Conservation (phyloP, 495 filamentous ascomycete species). For the Trichocladium antarcticum region DNA sequence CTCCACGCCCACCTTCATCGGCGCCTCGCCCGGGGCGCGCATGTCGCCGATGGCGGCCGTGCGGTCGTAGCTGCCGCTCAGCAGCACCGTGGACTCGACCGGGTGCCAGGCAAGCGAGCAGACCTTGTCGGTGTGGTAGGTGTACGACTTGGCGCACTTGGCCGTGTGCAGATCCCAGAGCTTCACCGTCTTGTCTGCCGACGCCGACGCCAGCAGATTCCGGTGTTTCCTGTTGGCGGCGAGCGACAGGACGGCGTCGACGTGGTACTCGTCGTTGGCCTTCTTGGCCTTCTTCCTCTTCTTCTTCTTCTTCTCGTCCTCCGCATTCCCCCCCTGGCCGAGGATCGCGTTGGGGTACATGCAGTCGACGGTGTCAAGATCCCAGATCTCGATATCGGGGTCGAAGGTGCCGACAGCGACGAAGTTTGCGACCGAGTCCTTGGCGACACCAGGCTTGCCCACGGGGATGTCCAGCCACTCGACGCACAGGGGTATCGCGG, state of each 20-base stretch:
- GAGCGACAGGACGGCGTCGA: slow-evolving; percentile 83
- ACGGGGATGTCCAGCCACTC: slow-evolving; percentile 92
- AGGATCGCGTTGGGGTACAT: slow-evolving; percentile 98
- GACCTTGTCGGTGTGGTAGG: slow-evolving; percentile 85
- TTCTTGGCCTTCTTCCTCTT: slow-evolving; percentile 78
- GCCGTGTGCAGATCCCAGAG: slow-evolving; percentile 90
- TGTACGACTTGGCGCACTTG: slow-evolving; percentile 90
- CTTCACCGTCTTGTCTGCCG: slow-evolving; percentile 93
- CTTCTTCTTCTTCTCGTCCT: slow-evolving; percentile 51
- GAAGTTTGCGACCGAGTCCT: slow-evolving; percentile 63
- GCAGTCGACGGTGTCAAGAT: slow-evolving; percentile 86
- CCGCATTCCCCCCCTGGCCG: slow-evolving; percentile 57
- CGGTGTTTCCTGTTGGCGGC: slow-evolving; percentile 85
- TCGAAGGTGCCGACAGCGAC: slow-evolving; percentile 95
- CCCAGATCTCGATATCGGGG: slow-evolving; percentile 97
- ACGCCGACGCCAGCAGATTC: slow-evolving; percentile 90
- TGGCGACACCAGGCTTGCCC: slow-evolving; percentile 49
- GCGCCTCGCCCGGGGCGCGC: slow-evolving; percentile 70
- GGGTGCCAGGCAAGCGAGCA: slow-evolving; percentile 92
- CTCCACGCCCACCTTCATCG: slow-evolving; percentile 79
- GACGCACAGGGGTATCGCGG: slow-evolving; percentile 85
- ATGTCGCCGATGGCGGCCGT: slow-evolving; percentile 88
- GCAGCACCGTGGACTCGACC: slow-evolving; percentile 69
- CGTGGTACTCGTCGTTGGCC: slow-evolving; percentile 83
- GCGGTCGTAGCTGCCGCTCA: slow-evolving; percentile 89